Percentiles rank a stretch among this genome's conserved stretches.
Conservation (phyloP, 192 early-diverging fungal species). For the Mortierella hygrophila region DNA sequence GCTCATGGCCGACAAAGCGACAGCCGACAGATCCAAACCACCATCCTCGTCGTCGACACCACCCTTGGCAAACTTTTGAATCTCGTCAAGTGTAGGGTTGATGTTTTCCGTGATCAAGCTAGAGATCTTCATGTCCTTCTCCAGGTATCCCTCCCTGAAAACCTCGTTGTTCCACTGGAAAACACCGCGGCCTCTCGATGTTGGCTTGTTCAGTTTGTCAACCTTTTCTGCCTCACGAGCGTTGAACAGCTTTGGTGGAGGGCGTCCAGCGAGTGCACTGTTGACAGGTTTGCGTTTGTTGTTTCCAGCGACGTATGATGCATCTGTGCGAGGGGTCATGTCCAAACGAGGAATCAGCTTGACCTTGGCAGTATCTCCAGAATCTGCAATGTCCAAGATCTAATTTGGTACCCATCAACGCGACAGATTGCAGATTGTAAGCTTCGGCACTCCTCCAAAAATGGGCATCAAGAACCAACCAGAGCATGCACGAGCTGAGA, state of each 20-base stretch:
- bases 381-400: constrained; percentile 73
- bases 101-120: constrained; percentile 77
- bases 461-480: neutral
- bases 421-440: neutral
- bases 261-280: constrained; percentile 58
- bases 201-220: constrained; percentile 62
- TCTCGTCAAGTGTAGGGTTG: constrained; percentile 93
- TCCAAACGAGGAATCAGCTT: constrained; percentile 84
- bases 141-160: constrained; percentile 84
- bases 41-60: constrained; percentile 77
- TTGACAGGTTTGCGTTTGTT: constrained; percentile 73
- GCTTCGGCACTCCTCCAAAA: neutral
- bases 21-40: constrained; percentile 65
- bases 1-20: constrained; percentile 61
- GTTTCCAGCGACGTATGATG: constrained; percentile 33
- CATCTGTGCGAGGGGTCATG: constrained; percentile 61
- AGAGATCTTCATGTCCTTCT: constrained; percentile 82
- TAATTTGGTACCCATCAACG: neutral
- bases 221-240: constrained; percentile 62
- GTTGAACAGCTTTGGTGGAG: constrained; percentile 88
- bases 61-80: constrained; percentile 83
- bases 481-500: neutral
- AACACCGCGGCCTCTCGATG: constrained; percentile 70
- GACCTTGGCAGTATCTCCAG: constrained; percentile 74
- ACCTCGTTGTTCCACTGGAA: constrained; percentile 69